Conservation (phyloP, 495 filamentous ascomycete genomes). For the Trichoderma reesei region DNA sequence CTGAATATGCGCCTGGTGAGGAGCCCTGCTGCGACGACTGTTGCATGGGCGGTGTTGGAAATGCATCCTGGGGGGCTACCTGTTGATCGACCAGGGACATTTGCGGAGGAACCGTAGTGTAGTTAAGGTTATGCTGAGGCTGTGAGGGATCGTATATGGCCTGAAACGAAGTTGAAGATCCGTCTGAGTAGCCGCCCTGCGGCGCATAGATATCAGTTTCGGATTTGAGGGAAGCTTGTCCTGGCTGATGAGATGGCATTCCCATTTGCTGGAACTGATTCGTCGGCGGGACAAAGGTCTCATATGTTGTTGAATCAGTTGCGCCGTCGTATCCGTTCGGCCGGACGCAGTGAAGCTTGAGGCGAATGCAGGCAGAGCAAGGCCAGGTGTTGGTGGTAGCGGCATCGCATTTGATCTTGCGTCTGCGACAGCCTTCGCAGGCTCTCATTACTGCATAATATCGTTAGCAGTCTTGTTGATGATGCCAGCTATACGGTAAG, state of each 20-base stretch:
- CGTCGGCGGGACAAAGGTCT: constrained; percentile 31
- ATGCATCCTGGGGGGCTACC: constrained; percentile 36
- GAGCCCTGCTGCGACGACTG: constrained; percentile 35
- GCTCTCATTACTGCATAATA: constrained; percentile 79
- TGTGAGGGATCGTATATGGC: constrained; percentile 35
- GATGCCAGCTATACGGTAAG: neutral
- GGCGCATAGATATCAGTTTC: constrained; percentile 25
- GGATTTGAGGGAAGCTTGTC: constrained; percentile 20
- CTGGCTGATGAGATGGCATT: constrained; percentile 21
- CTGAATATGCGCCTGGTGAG: constrained; percentile 42
- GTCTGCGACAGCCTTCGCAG: constrained; percentile 87
- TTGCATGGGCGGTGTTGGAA: constrained; percentile 44
- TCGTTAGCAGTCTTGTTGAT: constrained; percentile 10
- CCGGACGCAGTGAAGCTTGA: constrained; percentile 89
- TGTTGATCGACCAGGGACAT: constrained; percentile 41
- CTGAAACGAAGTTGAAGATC: constrained; percentile 32
- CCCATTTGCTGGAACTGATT: constrained; percentile 29
- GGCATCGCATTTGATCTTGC: constrained; percentile 94
- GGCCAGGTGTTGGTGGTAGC: constrained; percentile 98
- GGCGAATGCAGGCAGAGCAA: constrained; percentile 82
- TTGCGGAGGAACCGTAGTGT: constrained; percentile 35
- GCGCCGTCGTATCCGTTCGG: constrained; percentile 82
- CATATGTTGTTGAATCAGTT: constrained; percentile 38
- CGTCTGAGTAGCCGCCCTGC: constrained; percentile 30
- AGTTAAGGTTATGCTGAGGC: constrained; percentile 38